These are phyloP conservation scores for Gonapodya prolifera DNA, from an alignment of 192 early-diverging fungal species.

Conservation along the genomic window DNA sequence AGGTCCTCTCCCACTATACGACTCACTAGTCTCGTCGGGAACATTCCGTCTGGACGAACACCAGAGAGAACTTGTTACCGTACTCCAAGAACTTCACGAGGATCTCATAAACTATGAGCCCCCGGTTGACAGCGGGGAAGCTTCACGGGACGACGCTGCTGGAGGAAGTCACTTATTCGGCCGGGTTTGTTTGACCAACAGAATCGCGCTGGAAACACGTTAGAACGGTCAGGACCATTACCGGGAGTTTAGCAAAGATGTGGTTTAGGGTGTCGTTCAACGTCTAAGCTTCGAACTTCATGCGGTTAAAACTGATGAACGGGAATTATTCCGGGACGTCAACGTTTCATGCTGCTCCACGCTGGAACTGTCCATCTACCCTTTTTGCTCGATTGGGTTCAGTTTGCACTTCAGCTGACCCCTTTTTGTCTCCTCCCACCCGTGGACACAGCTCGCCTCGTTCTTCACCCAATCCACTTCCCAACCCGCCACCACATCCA, in stretches of 20 bases:
- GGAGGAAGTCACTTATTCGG: neutral
- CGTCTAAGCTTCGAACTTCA: too few species aligned
- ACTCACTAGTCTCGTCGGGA: slow-evolving; percentile 31
- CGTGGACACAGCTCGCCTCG: neutral
- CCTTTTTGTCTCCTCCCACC: neutral
- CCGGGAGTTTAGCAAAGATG: too few species aligned
- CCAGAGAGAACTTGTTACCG: slow-evolving; percentile 49
- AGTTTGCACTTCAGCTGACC: neutral
- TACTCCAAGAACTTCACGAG: slow-evolving; percentile 52
- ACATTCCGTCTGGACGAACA: slow-evolving; percentile 51
- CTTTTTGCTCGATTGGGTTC: slow-evolving; percentile 28
- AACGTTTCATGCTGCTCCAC: too few species aligned
- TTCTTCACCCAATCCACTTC: neutral
- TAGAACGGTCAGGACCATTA: too few species aligned
- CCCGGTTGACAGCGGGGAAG: slow-evolving; percentile 10
- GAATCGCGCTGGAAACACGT: too few species aligned
- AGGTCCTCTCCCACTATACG: slow-evolving; percentile 30
- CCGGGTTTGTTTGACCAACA: neutral
- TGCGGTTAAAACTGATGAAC: too few species aligned
- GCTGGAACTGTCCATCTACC: slow-evolving; percentile 22
- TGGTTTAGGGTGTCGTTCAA: too few species aligned
- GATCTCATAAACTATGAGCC: slow-evolving; percentile 45
- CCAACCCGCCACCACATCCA: neutral
- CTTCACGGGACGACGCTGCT: neutral
- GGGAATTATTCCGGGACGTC: too few species aligned